A percentile compares a stretch with the other conserved stretches of the same genome.
These are phyloP conservation scores for Nemania sp. DNA, from an alignment of 2,329 filamentous ascomycete species.

Conservation along the genomic window DNA sequence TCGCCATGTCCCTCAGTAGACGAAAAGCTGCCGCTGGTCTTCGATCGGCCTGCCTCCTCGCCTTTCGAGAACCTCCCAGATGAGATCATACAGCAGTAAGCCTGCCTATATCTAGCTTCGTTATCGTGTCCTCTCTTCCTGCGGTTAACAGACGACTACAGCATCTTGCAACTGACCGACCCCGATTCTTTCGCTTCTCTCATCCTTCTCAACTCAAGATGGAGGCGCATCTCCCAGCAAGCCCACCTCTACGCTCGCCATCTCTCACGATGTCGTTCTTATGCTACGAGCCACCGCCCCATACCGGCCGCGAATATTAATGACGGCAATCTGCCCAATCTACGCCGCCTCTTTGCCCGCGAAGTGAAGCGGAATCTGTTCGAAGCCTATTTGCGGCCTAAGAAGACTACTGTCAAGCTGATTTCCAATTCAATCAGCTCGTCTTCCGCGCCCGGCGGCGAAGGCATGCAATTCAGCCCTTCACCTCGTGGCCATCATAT, in stretches of 20 bases:
- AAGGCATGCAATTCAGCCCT: constrained; percentile 82
- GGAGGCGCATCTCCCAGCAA: constrained; percentile 67
- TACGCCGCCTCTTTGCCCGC: constrained; percentile 69
- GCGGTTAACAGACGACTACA: constrained; percentile 40
- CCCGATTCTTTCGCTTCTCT: constrained; percentile 70
- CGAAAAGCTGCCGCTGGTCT: constrained; percentile 24
- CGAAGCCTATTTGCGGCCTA: constrained; percentile 73
- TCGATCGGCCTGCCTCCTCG: constrained; percentile 30
- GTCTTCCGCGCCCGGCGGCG: constrained; percentile 79
- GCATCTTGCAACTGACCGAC: constrained; percentile 64
- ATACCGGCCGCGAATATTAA: constrained; percentile 43
- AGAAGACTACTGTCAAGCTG: constrained; percentile 73
- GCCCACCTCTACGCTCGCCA: constrained; percentile 66
- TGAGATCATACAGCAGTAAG: constrained; percentile 71
- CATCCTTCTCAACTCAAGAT: constrained; percentile 66
- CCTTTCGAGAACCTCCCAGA: constrained; percentile 64
- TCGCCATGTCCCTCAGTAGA: constrained; percentile 4
- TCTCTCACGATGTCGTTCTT: constrained; percentile 64
- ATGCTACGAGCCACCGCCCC: constrained; percentile 53
- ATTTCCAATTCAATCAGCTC: constrained; percentile 85
- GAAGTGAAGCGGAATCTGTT: constrained; percentile 80
- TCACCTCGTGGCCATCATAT: constrained; percentile 76
- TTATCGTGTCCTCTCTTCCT: background rate
- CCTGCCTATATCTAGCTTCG: background rate
- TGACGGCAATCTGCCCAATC: constrained; percentile 57